Evolutionary conservation across 176 grass and related monocot genomes (phyloP), one percentile per base, ranked within the genome.

Genomic region (Dendrocalamus sinicus): DNA sequence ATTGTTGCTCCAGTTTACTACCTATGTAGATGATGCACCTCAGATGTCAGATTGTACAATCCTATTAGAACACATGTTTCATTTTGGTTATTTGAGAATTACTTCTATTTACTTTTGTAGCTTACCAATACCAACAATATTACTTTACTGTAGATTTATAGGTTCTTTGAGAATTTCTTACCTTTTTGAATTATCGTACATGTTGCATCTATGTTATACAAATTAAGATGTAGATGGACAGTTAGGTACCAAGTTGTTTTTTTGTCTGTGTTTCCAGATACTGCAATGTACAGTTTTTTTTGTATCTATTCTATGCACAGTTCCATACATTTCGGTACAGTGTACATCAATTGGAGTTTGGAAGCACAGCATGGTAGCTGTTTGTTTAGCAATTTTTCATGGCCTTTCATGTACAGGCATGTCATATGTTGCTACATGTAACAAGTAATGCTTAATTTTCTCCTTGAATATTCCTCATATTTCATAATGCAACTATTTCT

Each of bases 1-100:
- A 40, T 85, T 68, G 26, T 61, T 81, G 48, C 61, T 76, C 23
- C 54, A 39, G 13, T 51, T 85, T 70, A 75, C 50, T 43, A 75
- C 41, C 22, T 81, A 62, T 69, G 10, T 75, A 37, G 61, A 70
- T 53, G 57, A 52, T 47, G 20, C 41, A 54, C 37, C n/a, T 44
- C 16, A 35, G 50, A 39, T 22, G n/a, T 65, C 32, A 23, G 81
- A 30, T 2, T 65, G 13, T 53, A 54, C 9, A 73, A 14, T 35
- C n/a, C 48, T 63, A 12, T 71, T 35, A 63, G 41, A 80, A 73
- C n/a, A 26, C 3, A 51, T 47, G 19, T 67, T 43, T 15, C 0
- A 1, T 28, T 57, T 71, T 23, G 13, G 12, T 35, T 64, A 17
- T 39, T 63, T 9, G 19, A 35, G 22, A 37, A 50, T 6, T 63